Base-by-base conservation (phyloP, 2,329 filamentous ascomycete genomes). In the Venturia nashicola region DNA sequence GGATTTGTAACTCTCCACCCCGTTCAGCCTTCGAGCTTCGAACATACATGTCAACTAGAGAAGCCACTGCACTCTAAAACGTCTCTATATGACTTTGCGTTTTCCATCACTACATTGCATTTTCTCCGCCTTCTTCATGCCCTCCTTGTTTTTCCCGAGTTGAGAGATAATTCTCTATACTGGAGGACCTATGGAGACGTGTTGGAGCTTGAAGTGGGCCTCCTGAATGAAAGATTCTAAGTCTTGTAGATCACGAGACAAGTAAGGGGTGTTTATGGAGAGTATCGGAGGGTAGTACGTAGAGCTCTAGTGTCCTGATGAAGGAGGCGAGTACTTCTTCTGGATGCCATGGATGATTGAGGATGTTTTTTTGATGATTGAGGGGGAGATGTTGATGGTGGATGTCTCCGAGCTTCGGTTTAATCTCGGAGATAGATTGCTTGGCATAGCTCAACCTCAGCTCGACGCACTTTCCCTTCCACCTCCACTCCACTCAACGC, bases 271-370 rank as follows among this genome's bases (percentile, higher is more conserved):
- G 16, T 20, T n/a, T 5, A 57, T 57, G 12, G 14, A 18, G n/a
- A n/a, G 27, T 4, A 36, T 36, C 32, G 16, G 39, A 57, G 27
- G 51, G 36, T 16, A n/a, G 18, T 16, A 18, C 27, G 23, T 23
- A 9, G 14, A 57, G 32, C 14, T 3, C 16, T 14, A 51, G 12
- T 23, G 7, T 36, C 61, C 61, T 32, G 23, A 27, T 62, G 23
- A 18, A 54, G 61, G 16, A 55, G 14, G 3, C 61, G 48, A 16
- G 43, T 23, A 23, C 61, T 62, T 62, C 20, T 55, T 62, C 61
- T 54, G 14, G 46, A 39, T 48, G 61, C 48, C 61, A 62, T 62
- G n/a, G 27, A n/a, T 32, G 16, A 9, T 11, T 36, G 44, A 48
- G 6, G 8, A 20, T 27, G 3, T 2, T 44, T 6, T 27, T 20